phyloP scores from a whole-genome alignment of 768 basidiomycete genomes.

The Lentinula raphanica region DNA sequence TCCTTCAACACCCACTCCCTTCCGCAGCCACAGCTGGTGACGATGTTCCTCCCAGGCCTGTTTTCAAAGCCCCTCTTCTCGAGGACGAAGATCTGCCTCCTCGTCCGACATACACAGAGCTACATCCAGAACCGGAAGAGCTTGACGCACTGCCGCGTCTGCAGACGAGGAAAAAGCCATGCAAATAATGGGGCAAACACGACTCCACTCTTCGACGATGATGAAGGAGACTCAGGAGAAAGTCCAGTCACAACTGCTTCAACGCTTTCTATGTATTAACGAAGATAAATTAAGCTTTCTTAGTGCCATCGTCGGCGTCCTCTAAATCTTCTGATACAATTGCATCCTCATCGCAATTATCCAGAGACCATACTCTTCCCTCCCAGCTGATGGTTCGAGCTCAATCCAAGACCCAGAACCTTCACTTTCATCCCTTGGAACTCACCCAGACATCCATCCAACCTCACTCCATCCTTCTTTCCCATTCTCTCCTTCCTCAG shows the following conservation, averaged over 20 bases:
- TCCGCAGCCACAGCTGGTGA: neutral
- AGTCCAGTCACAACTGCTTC: neutral
- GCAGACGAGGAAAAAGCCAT: neutral
- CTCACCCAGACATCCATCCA: slow-evolving; percentile 20
- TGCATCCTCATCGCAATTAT: no score
- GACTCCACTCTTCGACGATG: neutral
- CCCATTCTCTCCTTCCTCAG: neutral
- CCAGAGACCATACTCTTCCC: no score
- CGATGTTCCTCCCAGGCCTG: slow-evolving; percentile 7
- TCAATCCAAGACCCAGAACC: neutral
- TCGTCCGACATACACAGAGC: slow-evolving; percentile 51
- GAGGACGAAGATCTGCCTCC: slow-evolving; percentile 25
- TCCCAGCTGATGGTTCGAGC: no score
- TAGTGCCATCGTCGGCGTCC: neutral
- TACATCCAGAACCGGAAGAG: slow-evolving; percentile 30
- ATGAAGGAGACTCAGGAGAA: neutral
- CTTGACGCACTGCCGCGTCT: slow-evolving; percentile 40
- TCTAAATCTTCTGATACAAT: neutral
- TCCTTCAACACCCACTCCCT: neutral
- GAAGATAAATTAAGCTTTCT: no score
- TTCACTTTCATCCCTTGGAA: neutral
- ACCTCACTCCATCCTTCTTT: slow-evolving; percentile 6
- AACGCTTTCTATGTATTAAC: no score
- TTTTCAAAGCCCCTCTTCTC: slow-evolving; percentile 11
- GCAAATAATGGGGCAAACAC: neutral